A percentile compares a stretch with the other conserved stretches of the same genome.
phyloP scores from a whole-genome alignment of 1,284 basidiomycete species.

The Irpex sp. region DNA sequence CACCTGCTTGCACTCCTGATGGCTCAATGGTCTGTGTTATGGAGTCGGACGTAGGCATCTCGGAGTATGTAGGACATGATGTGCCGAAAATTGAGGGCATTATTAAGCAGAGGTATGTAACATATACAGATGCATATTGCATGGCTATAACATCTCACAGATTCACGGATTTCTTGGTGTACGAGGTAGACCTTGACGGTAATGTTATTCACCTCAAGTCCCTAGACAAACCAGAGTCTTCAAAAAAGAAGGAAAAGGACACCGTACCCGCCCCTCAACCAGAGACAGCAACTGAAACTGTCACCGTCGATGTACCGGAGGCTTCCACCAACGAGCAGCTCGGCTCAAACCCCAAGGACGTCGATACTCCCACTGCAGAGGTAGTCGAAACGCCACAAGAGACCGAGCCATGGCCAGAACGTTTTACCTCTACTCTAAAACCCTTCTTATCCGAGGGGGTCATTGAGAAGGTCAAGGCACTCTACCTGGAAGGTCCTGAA shows the following conservation, averaged over 20 bases:
- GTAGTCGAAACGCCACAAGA: conserved; percentile 11
- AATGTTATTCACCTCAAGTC: conserved; percentile 78
- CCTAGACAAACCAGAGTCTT: conserved; percentile 63
- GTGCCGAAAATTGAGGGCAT: conserved; percentile 82
- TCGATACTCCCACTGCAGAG: background rate
- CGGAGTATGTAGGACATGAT: conserved; percentile 76
- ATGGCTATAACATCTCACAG: conserved; percentile 36
- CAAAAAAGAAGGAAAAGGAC: conserved; percentile 30
- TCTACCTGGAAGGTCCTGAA: conserved; percentile 76
- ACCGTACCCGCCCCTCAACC: background rate
- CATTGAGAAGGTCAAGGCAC: conserved; percentile 62
- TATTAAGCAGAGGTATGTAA: conserved; percentile 86
- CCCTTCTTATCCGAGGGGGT: conserved; percentile 61
- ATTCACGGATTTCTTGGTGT: conserved; percentile 94
- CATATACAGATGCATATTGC: conserved; percentile 5
- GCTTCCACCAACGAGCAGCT: background rate
- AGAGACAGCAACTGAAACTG: too few relatives aligned
- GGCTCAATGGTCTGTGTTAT: conserved; percentile 55
- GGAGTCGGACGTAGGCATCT: conserved; percentile 89
- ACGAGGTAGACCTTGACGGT: conserved; percentile 79
- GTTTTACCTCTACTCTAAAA: conserved; percentile 52
- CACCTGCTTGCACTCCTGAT: conserved; percentile 43
- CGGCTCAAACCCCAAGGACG: background rate
- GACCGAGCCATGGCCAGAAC: conserved; percentile 59
- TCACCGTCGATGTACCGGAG: background rate